Evolutionary conservation across 2,329 filamentous ascomycete genomes (phyloP), one percentile per base, ranked within the genome.

Genomic region (Trichoderma hamatum): DNA sequence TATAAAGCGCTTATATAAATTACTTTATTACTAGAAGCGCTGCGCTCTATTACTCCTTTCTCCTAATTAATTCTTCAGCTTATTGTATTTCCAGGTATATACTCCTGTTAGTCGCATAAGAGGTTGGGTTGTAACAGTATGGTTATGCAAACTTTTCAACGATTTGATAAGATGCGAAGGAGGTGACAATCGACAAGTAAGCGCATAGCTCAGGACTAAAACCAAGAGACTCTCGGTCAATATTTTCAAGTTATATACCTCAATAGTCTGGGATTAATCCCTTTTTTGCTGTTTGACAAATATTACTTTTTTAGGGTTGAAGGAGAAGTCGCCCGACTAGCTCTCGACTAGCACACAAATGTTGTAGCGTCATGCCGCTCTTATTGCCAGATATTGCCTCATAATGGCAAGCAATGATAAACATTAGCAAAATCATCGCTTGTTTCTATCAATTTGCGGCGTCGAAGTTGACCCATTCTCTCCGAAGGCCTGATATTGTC

Each of bases 161-260:
- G 11, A 14, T 52, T 39, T 21, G 30, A 65, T 65, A 55, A 19
- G 24, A 55, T 13, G 62, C 49, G 13, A 65, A 49, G 2, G 49
- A 65, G 32, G 55, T 65, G 30, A 55, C 21, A 19, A 65, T 55
- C 21, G 49, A 55, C 11, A 65, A 21, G 32, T 55, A 65, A 9
- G 49, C 62, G 32, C 55, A 55, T 16, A 65, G n/a, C 55, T 65
- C 62, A 43, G 55, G 62, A 24, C 62, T 55, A n/a, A 65, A 55
- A 19, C 62, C 49, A n/a, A 65, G 49, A 24, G 32, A 55, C 1
- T 65, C 62, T 55, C 16, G 51, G 21, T 65, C 26, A n/a, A 65
- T 43, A 21, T 43, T 55, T n/a, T n/a, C n/a, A n/a, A n/a, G n/a
- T n/a, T n/a, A n/a, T n/a, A n/a, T n/a, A n/a, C n/a, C n/a, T n/a